phyloP scores from a whole-genome alignment of 495 filamentous ascomycete genomes.

The Pyronema domesticum region DNA sequence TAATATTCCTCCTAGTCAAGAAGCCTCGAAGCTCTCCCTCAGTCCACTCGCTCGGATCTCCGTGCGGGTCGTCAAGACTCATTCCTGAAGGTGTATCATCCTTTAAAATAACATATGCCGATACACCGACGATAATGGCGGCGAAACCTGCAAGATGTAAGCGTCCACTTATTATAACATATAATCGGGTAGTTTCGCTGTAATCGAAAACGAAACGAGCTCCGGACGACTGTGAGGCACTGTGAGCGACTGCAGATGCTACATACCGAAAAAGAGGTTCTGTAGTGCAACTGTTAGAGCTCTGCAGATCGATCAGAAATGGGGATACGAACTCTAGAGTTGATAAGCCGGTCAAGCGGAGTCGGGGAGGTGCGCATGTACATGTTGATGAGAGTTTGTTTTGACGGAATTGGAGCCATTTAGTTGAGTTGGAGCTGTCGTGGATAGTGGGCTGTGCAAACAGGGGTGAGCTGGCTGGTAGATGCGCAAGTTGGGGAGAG shows the following conservation, averaged over 20 bases:
- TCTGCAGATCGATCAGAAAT: slow-evolving; percentile 3
- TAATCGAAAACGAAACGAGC: not conserved
- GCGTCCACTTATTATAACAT: not conserved
- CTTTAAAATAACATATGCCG: slow-evolving; percentile 71
- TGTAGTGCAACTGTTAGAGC: slow-evolving; percentile 19
- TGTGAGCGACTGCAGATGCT: not conserved
- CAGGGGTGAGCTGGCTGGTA: too few species aligned
- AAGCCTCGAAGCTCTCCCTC: slow-evolving; percentile 52
- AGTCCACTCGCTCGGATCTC: slow-evolving; percentile 56
- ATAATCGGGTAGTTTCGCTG: not conserved
- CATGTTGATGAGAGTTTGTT: not conserved
- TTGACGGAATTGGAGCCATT: too few species aligned
- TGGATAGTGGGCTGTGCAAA: too few species aligned
- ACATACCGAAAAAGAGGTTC: slow-evolving; percentile 31
- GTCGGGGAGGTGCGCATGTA: slow-evolving; percentile 32
- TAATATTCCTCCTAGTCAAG: slow-evolving; percentile 58
- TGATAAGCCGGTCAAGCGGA: slow-evolving; percentile 57
- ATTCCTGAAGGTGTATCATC: slow-evolving; percentile 39
- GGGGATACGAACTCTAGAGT: slow-evolving; percentile 44
- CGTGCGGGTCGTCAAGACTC: slow-evolving; percentile 11
- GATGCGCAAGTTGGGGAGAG: too few species aligned
- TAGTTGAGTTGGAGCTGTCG: too few species aligned
- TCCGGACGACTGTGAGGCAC: not conserved
- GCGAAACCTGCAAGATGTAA: slow-evolving; percentile 43
- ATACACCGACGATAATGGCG: slow-evolving; percentile 65